Evolutionary conservation across 192 early-diverging fungal genomes (phyloP).

Genomic region (Coemansia aciculifera): DNA sequence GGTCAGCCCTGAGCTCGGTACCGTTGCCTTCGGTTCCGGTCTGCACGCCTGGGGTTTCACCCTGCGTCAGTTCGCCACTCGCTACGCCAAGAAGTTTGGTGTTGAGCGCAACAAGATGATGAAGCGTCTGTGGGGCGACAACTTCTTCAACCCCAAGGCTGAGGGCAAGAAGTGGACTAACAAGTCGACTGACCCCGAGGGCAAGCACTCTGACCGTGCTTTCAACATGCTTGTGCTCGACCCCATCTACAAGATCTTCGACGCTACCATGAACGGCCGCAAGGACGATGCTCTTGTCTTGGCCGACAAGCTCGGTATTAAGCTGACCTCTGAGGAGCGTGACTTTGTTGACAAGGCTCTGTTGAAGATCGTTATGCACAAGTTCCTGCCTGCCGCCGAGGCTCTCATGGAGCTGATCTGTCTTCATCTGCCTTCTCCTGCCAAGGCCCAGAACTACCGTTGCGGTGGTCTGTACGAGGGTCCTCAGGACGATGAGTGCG

Average conservation of each 20-base stretch:
- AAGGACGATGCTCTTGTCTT: slow-evolving; percentile 80
- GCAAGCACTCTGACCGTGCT: slow-evolving; percentile 88
- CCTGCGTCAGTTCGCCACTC: slow-evolving; percentile 93
- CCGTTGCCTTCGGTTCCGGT: slow-evolving; percentile 97
- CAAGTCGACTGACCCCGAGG: slow-evolving; percentile 71
- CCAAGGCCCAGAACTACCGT: slow-evolving; percentile 90
- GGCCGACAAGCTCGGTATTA: slow-evolving; percentile 84
- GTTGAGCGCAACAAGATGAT: slow-evolving; percentile 95
- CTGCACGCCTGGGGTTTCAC: slow-evolving; percentile 99
- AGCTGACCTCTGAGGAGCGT: slow-evolving; percentile 81
- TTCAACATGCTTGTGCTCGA: slow-evolving; percentile 97
- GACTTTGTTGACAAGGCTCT: slow-evolving; percentile 91
- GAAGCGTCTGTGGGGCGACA: slow-evolving; percentile 98
- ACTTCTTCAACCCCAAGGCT: slow-evolving; percentile 97
- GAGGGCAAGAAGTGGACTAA: slow-evolving; percentile 98
- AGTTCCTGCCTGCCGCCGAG: slow-evolving; percentile 97
- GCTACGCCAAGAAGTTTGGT: slow-evolving; percentile 98
- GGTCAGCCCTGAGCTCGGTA: slow-evolving; percentile 93
- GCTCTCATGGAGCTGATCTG: slow-evolving; percentile 98
- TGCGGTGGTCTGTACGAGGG: slow-evolving; percentile 94
- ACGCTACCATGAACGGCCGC: slow-evolving; percentile 94
- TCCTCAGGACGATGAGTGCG: slow-evolving; percentile 92
- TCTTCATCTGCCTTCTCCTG: slow-evolving; percentile 95
- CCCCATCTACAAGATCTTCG: slow-evolving; percentile 97
- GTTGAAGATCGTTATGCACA: slow-evolving; percentile 95